Evolutionary conservation across 2,329 filamentous ascomycete species (phyloP), one percentile per base, ranked within the genome.

Genomic region (Simplicillium aogashimaense): DNA sequence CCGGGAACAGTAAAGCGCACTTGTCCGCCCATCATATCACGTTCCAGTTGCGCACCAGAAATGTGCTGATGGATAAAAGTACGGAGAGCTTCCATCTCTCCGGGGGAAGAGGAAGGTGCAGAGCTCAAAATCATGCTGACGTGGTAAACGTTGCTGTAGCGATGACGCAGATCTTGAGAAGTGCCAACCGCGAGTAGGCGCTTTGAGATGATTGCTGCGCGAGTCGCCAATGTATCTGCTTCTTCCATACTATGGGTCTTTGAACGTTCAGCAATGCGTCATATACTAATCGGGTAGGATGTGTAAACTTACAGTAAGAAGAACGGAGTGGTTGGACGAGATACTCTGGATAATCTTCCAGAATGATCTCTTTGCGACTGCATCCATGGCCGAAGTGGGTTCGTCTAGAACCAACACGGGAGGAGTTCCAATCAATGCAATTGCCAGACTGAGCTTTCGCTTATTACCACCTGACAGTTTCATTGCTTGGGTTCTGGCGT

Each of bases 191-290:
- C 78, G 11, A 84, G 63, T 68, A 84, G 39, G 1, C 50, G 42
- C 2, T 44, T 40, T 9, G 53, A 48, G n/a, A 56, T 45, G 36
- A 56, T 50, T 35, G 46, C 51, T 6, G 84, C 83, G 2, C 85
- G 72, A 32, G 77, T 78, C 0, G 87, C 86, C 1, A 95, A 70
- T 2, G 85, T 84, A 52, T 92, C 86, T 0, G 87, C 87, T 61
- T 94, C 87, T 58, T 94, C 87, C 86, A 94, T 94, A 35, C 76
- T 83, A 57, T 94, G 87, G 0, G 87, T 94, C 0, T 50, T n/a
- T 16, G 13, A 25, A 29, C 2, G 7, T n/a, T 42, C 17, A 44
- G 38, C 18, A 17, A 15, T 2, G n/a, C 9, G 14, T 29, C n/a
- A 15, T 7, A 14, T 16, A 35, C 18, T 30, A 20, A 11, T 20